A percentile compares a stretch with the other conserved stretches of the same genome.
Evolutionary conservation across 140 eudicot species (phyloP).

Genomic region (Artemisia princeps): DNA sequence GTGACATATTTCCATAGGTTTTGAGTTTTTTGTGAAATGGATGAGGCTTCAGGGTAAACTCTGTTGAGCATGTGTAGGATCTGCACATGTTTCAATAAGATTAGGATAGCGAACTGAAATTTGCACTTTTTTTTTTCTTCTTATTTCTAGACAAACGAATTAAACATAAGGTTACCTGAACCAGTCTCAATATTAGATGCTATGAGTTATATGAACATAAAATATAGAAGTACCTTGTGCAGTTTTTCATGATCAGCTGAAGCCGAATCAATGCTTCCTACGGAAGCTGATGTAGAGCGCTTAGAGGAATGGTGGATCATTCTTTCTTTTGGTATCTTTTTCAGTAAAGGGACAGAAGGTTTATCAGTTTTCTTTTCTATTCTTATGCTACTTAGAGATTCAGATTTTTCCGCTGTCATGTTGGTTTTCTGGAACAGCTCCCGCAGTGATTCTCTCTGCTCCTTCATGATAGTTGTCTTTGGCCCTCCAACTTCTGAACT

Average conservation of each 20-base stretch:
- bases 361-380: conserved; percentile 35
- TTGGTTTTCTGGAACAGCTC: conserved; percentile 73
- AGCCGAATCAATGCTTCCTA: conserved; percentile 31
- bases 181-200: too few relatives aligned
- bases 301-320: conserved; percentile 11
- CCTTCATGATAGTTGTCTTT: conserved; percentile 35
- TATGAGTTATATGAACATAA: not conserved
- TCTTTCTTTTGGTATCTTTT: conserved; percentile 33
- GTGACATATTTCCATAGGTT: conserved; percentile 28
- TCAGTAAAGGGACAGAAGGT: too few relatives aligned
- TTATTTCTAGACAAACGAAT: not conserved
- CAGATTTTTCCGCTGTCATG: conserved; percentile 38
- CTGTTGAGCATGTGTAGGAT: conserved; percentile 52
- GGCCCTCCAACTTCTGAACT: conserved; percentile 35
- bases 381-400: conserved; percentile 26
- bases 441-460: conserved; percentile 51
- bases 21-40: conserved; percentile 27
- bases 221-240: conserved; percentile 40
- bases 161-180: not conserved
- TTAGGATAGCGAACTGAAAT: not conserved
- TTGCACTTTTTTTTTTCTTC: not conserved
- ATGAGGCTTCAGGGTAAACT: conserved; percentile 51
- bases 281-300: conserved; percentile 21
- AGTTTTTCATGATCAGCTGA: conserved; percentile 45
- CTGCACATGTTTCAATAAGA: conserved; percentile 33